These are phyloP conservation scores for Fusarium anthophilum DNA, from an alignment of 2,329 filamentous ascomycete species.

Conservation along the genomic window DNA sequence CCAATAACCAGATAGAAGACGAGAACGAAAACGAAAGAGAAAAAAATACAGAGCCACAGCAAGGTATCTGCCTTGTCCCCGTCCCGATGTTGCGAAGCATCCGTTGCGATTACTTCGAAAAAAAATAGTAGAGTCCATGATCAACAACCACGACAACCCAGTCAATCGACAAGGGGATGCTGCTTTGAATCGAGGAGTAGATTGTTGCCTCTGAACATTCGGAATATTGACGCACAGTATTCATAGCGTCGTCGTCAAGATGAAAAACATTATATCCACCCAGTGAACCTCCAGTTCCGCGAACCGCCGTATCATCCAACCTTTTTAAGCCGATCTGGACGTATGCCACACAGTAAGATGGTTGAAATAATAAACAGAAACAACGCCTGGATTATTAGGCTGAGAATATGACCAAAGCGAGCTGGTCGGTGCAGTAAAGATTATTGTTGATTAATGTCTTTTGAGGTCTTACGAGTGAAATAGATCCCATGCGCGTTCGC, in stretches of 20 bases:
- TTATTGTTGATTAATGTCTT: slow-evolving; percentile 25
- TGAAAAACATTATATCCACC: slow-evolving; percentile 42
- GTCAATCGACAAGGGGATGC: slow-evolving; percentile 1
- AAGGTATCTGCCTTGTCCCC: slow-evolving; percentile 15
- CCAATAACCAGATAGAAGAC: not conserved
- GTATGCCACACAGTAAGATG: slow-evolving; percentile 33
- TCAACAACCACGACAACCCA: not conserved
- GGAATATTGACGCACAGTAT: slow-evolving; percentile 36
- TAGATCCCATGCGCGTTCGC: slow-evolving; percentile 92
- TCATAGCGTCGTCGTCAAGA: slow-evolving; percentile 40
- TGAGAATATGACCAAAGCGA: slow-evolving; percentile 8
- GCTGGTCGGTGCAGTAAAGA: slow-evolving; percentile 30
- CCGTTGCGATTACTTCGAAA: not conserved
- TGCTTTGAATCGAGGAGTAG: not conserved
- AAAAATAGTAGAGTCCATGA: slow-evolving; percentile 4
- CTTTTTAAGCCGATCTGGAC: slow-evolving; percentile 35
- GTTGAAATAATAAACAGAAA: slow-evolving; percentile 40
- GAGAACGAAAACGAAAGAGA: not conserved
- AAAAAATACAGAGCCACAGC: not conserved
- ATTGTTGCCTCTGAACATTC: not conserved
- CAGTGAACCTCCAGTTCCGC: slow-evolving; percentile 23
- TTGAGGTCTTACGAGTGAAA: slow-evolving; percentile 79
- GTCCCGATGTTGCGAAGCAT: slow-evolving; percentile 4
- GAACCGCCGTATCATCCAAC: slow-evolving; percentile 29
- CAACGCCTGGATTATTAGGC: slow-evolving; percentile 22